phyloP scores from a whole-genome alignment of 257 asterid species.

The Ophiorrhiza pumila region DNA sequence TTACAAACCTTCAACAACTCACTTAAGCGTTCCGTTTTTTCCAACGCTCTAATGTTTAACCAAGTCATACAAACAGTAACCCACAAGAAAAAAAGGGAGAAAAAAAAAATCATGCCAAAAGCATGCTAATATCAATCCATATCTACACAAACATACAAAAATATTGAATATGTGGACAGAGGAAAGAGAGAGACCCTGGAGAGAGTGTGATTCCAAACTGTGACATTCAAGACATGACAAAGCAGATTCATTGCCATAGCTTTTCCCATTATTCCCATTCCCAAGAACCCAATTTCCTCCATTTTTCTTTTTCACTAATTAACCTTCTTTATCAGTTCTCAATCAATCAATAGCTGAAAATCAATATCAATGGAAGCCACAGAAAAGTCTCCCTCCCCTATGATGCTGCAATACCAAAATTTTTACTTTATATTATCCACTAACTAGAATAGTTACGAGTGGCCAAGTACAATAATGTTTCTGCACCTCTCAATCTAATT shows the following conservation, averaged over 20 bases:
- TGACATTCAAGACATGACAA: constrained; percentile 84
- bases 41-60: background rate
- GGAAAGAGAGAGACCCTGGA: constrained; percentile 47
- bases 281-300: constrained; percentile 94
- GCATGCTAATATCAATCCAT: too few relatives aligned
- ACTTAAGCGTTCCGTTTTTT: background rate
- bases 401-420: background rate
- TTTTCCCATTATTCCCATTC: constrained; percentile 94
- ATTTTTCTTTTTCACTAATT: constrained; percentile 13
- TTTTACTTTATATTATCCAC: background rate
- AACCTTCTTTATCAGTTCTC: too few relatives aligned
- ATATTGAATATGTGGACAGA: too few relatives aligned
- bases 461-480: constrained; percentile 5
- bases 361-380: background rate
- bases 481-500: constrained; percentile 11
- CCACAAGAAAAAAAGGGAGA: background rate
- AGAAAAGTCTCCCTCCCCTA: background rate
- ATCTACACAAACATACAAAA: too few relatives aligned
- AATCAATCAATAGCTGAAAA: background rate
- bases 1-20: background rate
- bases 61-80: too few relatives aligned
- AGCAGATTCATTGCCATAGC: constrained; percentile 96
- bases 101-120: too few relatives aligned
- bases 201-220: constrained; percentile 96
- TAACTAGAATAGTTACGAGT: constrained; percentile 4